These are phyloP conservation scores for Straminergon stramineum DNA, from an alignment of 225 moss, liverwort and hornwort genomes.

Conservation along the genomic window DNA sequence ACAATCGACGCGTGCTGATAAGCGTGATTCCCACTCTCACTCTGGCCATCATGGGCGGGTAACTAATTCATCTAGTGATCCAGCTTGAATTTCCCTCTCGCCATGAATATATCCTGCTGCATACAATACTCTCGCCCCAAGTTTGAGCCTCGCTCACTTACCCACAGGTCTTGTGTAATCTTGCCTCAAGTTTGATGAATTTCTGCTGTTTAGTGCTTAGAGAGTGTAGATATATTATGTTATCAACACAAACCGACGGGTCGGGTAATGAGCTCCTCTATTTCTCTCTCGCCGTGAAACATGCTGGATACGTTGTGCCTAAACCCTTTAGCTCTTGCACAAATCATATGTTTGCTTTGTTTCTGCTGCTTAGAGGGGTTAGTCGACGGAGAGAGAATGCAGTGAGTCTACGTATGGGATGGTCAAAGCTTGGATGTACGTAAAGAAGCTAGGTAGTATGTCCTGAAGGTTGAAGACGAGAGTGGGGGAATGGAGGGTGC, in stretches of 20 bases:
- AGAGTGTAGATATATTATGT: background rate
- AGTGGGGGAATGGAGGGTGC: background rate
- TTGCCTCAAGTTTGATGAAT: background rate
- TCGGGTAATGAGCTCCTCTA: background rate
- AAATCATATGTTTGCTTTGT: background rate
- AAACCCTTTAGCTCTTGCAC: background rate
- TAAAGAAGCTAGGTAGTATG: background rate
- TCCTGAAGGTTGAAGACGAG: background rate
- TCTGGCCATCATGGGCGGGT: constrained; percentile 45
- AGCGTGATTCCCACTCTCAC: constrained; percentile 37
- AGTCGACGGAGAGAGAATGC: background rate
- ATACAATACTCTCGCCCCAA: background rate
- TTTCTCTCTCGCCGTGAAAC: background rate
- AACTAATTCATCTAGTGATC: background rate
- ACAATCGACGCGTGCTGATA: constrained; percentile 33
- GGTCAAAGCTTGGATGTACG: background rate
- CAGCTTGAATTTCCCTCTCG: background rate
- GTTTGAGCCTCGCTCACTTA: background rate
- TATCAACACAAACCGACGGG: background rate
- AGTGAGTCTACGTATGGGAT: background rate
- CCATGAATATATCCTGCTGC: background rate
- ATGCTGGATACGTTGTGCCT: background rate
- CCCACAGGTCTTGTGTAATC: background rate
- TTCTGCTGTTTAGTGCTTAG: background rate
- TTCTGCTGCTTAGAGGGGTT: background rate